A percentile compares a stretch with the other conserved stretches of the same genome.
phyloP scores from a whole-genome alignment of 2,329 filamentous ascomycete genomes.

The Lojkania enalia region DNA sequence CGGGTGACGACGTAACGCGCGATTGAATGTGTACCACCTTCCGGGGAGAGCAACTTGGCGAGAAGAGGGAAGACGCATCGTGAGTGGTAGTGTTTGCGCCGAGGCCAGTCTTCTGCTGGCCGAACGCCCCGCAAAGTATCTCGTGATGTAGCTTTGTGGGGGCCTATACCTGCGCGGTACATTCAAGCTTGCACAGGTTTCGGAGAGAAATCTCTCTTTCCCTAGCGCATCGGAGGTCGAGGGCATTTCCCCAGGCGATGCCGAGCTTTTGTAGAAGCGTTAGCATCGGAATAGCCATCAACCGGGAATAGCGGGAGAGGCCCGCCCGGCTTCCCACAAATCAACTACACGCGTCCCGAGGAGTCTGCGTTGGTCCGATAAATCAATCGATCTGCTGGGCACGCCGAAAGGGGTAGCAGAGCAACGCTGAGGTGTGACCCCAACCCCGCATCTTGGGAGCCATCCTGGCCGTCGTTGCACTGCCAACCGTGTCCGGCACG shows the following conservation, averaged over 20 bases:
- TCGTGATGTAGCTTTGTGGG: neutral
- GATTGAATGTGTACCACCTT: conserved; percentile 9
- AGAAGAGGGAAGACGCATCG: neutral
- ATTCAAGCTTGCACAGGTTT: neutral
- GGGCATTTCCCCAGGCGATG: neutral
- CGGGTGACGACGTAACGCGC: conserved; percentile 1
- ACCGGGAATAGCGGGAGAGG: neutral
- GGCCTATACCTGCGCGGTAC: too few species aligned
- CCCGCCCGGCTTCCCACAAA: conserved; percentile 9
- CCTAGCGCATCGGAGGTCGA: neutral
- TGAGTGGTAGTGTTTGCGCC: neutral
- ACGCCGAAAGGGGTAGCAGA: conserved; percentile 9
- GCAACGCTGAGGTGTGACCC: conserved; percentile 25
- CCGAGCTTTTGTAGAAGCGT: neutral
- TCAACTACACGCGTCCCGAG: conserved; percentile 1
- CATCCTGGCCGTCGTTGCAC: conserved; percentile 9
- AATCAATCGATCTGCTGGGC: neutral
- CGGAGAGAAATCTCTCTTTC: neutral
- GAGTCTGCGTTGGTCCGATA: neutral
- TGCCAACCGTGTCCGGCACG: conserved; percentile 11
- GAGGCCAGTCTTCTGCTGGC: neutral
- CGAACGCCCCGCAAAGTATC: neutral
- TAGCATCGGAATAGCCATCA: conserved; percentile 1
- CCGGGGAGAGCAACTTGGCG: conserved; percentile 1
- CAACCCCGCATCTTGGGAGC: conserved; percentile 30